Evolutionary conservation across 768 basidiomycete genomes (phyloP).

Genomic region (Mycena filopes): DNA sequence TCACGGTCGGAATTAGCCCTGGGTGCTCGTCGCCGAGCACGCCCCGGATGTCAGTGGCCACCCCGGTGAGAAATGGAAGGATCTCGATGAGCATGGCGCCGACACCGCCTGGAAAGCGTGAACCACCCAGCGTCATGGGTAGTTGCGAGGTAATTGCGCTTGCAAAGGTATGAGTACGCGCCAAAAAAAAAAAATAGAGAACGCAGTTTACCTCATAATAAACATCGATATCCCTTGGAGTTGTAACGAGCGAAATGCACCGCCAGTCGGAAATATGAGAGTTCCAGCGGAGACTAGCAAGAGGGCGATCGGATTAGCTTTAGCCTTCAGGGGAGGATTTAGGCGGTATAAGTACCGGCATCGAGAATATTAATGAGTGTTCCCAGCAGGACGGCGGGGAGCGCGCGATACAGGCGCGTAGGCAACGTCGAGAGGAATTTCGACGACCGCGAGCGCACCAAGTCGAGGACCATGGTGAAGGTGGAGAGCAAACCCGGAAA

Average conservation of each 20-base stretch:
- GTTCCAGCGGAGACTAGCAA: constrained; percentile 35
- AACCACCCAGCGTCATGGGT: constrained; percentile 38
- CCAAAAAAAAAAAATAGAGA: neutral
- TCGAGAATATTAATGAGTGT: constrained; percentile 38
- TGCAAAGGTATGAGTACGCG: neutral
- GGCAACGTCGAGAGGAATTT: constrained; percentile 24
- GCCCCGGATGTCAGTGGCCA: constrained; percentile 35
- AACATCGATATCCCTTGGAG: constrained; percentile 40
- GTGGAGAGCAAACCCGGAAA: too few species aligned
- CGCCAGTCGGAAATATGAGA: constrained; percentile 34
- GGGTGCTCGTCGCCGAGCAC: constrained; percentile 37
- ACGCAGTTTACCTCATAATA: constrained; percentile 33
- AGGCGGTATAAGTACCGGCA: constrained; percentile 17
- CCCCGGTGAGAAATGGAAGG: constrained; percentile 35
- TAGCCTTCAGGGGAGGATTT: neutral
- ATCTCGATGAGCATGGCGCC: constrained; percentile 40
- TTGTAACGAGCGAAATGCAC: constrained; percentile 33
- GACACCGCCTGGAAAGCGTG: constrained; percentile 36
- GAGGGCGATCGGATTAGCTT: neutral
- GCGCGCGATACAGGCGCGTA: constrained; percentile 33
- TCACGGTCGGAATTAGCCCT: constrained; percentile 38
- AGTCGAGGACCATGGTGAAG: constrained; percentile 29
- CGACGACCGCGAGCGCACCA: constrained; percentile 12
- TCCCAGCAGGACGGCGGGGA: constrained; percentile 37
- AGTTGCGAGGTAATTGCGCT: constrained; percentile 35